phyloP scores from a whole-genome alignment of 176 grass and related monocot species.

The Triticum turgidum region DNA sequence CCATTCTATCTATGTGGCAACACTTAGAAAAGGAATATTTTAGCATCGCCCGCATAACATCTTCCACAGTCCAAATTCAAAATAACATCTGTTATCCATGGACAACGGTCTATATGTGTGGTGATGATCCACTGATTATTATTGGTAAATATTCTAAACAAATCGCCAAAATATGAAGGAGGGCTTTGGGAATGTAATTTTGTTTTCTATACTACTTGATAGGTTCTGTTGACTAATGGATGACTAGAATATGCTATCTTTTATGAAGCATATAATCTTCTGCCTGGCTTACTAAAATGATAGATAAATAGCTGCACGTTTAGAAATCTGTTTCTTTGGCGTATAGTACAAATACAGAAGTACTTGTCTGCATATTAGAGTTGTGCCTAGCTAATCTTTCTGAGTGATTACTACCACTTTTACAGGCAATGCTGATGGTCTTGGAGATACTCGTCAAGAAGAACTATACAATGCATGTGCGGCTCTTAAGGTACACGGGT shows the following conservation, averaged over 20 bases:
- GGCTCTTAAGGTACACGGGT: conserved; percentile 48
- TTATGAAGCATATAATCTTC: neutral
- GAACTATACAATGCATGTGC: conserved; percentile 69
- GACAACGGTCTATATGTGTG: neutral
- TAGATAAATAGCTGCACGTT: neutral
- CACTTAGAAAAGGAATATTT: neutral
- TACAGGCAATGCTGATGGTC: conserved; percentile 84
- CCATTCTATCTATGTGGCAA: neutral
- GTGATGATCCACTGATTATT: neutral
- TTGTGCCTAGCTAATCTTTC: neutral
- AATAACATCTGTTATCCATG: neutral
- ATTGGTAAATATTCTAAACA: neutral
- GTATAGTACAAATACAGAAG: neutral
- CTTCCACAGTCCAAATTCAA: neutral
- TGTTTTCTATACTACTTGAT: neutral
- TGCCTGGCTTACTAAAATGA: neutral
- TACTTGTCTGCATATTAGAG: neutral
- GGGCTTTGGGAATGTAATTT: neutral
- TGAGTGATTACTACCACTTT: neutral
- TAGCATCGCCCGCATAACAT: neutral
- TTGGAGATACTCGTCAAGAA: conserved; percentile 67
- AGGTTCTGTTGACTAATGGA: neutral
- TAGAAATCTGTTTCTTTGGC: neutral
- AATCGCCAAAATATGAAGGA: neutral
- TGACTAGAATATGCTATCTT: neutral